phyloP scores from a whole-genome alignment of 768 basidiomycete species.

The Panaeolus cyanescens region DNA sequence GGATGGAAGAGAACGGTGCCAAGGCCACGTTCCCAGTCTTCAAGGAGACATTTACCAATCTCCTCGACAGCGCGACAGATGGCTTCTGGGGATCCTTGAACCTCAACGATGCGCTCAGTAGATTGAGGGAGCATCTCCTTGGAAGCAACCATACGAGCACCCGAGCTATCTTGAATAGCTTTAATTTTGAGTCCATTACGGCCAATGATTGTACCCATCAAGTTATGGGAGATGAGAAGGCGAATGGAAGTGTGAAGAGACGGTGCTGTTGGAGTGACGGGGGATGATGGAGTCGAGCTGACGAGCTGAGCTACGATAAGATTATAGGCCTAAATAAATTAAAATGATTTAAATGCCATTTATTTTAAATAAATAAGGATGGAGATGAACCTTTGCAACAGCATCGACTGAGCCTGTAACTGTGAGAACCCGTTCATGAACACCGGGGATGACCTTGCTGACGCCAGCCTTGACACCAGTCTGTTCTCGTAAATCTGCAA shows the following conservation, averaged over 20 bases:
- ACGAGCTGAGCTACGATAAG: slow-evolving; percentile 94
- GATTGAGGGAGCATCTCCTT: slow-evolving; percentile 99
- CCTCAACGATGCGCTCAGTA: slow-evolving; percentile 97
- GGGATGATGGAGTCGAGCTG: slow-evolving; percentile 75
- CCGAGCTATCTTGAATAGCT: slow-evolving; percentile 95
- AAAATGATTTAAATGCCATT: slow-evolving; percentile 10
- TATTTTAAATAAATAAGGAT: too few relatives aligned
- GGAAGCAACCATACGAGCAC: slow-evolving; percentile 97
- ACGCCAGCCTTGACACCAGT: slow-evolving; percentile 99
- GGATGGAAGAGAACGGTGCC: slow-evolving; percentile 98
- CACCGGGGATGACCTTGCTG: slow-evolving; percentile 96
- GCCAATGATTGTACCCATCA: slow-evolving; percentile 99
- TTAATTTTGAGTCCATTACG: slow-evolving; percentile 97
- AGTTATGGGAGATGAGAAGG: slow-evolving; percentile 96
- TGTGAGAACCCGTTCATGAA: slow-evolving; percentile 96
- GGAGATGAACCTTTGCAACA: slow-evolving; percentile 76
- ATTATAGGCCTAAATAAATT: slow-evolving; percentile 74
- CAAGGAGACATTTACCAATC: slow-evolving; percentile 92
- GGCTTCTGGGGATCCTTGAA: slow-evolving; percentile 90
- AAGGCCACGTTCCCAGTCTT: slow-evolving; percentile 93
- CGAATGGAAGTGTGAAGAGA: slow-evolving; percentile 88
- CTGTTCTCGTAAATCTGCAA: slow-evolving; percentile 93
- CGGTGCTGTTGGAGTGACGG: slow-evolving; percentile 66
- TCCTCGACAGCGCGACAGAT: slow-evolving; percentile 94
- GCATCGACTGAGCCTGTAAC: slow-evolving; percentile 91